Evolutionary conservation across 192 early-diverging fungal genomes (phyloP).

Genomic region (Backusella sp.): DNA sequence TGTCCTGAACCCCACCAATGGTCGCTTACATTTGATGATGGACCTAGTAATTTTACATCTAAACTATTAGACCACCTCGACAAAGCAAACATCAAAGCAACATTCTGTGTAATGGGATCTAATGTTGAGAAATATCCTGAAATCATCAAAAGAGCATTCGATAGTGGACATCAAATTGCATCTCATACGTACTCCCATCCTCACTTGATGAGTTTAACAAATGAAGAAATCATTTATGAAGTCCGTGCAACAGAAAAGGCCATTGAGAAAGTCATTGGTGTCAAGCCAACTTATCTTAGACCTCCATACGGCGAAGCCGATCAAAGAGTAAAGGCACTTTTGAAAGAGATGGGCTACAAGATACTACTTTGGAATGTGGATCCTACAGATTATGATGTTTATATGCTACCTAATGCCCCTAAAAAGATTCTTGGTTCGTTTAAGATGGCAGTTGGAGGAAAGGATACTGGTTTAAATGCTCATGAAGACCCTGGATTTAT

Average conservation of each 20-base stretch:
- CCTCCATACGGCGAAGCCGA: slow-evolving; percentile 61
- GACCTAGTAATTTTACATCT: slow-evolving; percentile 52
- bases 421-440: slow-evolving; percentile 18
- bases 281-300: slow-evolving; percentile 57
- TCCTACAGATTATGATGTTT: slow-evolving; percentile 38
- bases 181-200: slow-evolving; percentile 54
- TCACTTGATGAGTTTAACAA: slow-evolving; percentile 45
- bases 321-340: slow-evolving; percentile 53
- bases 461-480: slow-evolving; percentile 25
- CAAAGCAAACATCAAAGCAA: slow-evolving; percentile 56
- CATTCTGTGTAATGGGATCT: slow-evolving; percentile 69
- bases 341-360: slow-evolving; percentile 36
- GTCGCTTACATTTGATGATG: slow-evolving; percentile 59
- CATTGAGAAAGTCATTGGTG: slow-evolving; percentile 50
- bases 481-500: slow-evolving; percentile 37
- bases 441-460: slow-evolving; percentile 8
- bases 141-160: slow-evolving; percentile 44
- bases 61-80: slow-evolving; percentile 54
- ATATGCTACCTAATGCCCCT: slow-evolving; percentile 12
- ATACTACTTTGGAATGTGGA: slow-evolving; percentile 38
- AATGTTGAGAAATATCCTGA: slow-evolving; percentile 48
- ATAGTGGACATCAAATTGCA: slow-evolving; percentile 62
- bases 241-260: slow-evolving; percentile 47
- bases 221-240: slow-evolving; percentile 40
- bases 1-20: slow-evolving; percentile 22